A percentile compares a stretch with the other conserved stretches of the same genome.
phyloP scores from a whole-genome alignment of 1,284 basidiomycete genomes.

The Cutaneotrichosporon mucoides region DNA sequence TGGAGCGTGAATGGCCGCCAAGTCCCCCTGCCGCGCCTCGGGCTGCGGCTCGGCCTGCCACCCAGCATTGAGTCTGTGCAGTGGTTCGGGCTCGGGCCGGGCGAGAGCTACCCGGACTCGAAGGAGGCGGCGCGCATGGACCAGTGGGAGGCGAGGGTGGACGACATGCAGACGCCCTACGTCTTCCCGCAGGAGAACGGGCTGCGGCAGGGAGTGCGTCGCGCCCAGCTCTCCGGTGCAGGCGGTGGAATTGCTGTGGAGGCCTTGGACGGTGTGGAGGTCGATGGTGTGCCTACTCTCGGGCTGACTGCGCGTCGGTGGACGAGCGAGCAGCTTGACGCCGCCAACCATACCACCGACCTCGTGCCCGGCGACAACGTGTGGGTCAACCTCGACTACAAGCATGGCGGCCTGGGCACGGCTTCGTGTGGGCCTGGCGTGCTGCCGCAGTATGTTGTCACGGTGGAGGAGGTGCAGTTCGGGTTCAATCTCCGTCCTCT shows the following conservation, averaged over 20 bases:
- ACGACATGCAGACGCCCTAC: slow-evolving; percentile 22
- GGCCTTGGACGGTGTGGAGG: background rate
- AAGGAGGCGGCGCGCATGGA: slow-evolving; percentile 4
- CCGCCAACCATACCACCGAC: slow-evolving; percentile 19
- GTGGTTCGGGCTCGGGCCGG: slow-evolving; percentile 21
- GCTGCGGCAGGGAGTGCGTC: slow-evolving; percentile 11
- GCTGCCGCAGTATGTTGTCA: background rate
- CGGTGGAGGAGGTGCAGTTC: background rate
- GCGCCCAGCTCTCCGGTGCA: slow-evolving; percentile 8
- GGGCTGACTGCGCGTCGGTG: slow-evolving; percentile 19
- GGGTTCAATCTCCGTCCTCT: background rate
- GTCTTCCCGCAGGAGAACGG: slow-evolving; percentile 29
- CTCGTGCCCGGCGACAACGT: slow-evolving; percentile 17
- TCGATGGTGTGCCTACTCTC: slow-evolving; percentile 2
- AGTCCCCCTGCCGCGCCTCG: slow-evolving; percentile 20
- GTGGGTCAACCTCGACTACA: slow-evolving; percentile 23
- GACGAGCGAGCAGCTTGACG: slow-evolving; percentile 18
- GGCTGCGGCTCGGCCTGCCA: slow-evolving; percentile 14
- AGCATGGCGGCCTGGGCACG: slow-evolving; percentile 16
- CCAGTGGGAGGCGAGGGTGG: slow-evolving; percentile 8
- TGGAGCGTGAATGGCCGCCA: slow-evolving; percentile 9
- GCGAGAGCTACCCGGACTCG: slow-evolving; percentile 21
- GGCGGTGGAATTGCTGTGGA: background rate
- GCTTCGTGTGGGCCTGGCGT: background rate
- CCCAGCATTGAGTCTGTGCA: slow-evolving; percentile 3